These are phyloP conservation scores for Pichia pseudocactophila DNA, from an alignment of 805 yeast species.

Conservation along the genomic window DNA sequence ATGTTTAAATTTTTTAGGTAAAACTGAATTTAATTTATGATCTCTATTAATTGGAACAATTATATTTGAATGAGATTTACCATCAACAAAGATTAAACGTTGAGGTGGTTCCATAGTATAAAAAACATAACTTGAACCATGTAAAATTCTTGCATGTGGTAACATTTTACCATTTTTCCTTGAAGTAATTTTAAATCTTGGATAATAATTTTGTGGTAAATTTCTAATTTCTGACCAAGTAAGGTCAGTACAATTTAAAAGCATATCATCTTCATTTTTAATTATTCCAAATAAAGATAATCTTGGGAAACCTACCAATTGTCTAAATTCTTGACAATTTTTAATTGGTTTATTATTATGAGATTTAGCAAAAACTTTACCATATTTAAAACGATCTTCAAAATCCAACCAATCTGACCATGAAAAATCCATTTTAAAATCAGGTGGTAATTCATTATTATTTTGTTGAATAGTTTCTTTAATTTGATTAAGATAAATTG, in stretches of 20 bases:
- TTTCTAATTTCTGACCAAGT: conserved; percentile 3
- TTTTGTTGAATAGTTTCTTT: background rate
- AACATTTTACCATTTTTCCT: conserved; percentile 16
- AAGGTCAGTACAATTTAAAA: conserved; percentile 12
- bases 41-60: conserved; percentile 4
- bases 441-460: conserved; percentile 1
- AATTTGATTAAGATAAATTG: conserved; percentile 8
- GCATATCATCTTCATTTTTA: background rate
- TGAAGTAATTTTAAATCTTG: conserved; percentile 19
- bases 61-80: conserved; percentile 3
- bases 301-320: conserved; percentile 12
- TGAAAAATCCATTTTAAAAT: conserved; percentile 16
- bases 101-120: conserved; percentile 25
- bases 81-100: conserved; percentile 15
- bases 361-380: conserved; percentile 11
- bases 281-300: background rate
- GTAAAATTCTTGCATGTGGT: conserved; percentile 24
- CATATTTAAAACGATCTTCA: conserved; percentile 18
- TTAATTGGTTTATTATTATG: conserved; percentile 3
- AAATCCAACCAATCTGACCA: conserved; percentile 27
- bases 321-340: conserved; percentile 15
- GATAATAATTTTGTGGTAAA: conserved; percentile 15
- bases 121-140: conserved; percentile 29
- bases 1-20: background rate
- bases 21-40: background rate